Percentiles rank a stretch among this genome's conserved stretches.
phyloP scores from a whole-genome alignment of 2,329 filamentous ascomycete species.

The Elsinoe arachidis region DNA sequence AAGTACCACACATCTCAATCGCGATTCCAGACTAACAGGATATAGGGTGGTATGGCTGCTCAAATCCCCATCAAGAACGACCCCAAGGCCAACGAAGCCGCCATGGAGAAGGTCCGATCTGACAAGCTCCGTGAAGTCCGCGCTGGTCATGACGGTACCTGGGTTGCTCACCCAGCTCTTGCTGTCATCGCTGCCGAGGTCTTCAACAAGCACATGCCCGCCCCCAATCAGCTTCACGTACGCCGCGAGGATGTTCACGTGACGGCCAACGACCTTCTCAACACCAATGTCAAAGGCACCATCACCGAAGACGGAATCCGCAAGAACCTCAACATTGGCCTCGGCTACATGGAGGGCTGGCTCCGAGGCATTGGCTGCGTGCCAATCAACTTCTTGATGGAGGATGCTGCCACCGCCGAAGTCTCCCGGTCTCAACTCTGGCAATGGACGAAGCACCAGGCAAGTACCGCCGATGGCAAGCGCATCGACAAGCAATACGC shows the following conservation, averaged over 20 bases:
- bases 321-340: slow-evolving; percentile 94
- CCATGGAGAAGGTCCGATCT: slow-evolving; percentile 84
- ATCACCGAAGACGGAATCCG: slow-evolving; percentile 91
- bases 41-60: slow-evolving; percentile 78
- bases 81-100: slow-evolving; percentile 78
- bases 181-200: slow-evolving; percentile 80
- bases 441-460: slow-evolving; percentile 78
- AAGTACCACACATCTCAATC: slow-evolving; percentile 26
- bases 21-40: not conserved
- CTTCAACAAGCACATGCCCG: slow-evolving; percentile 98
- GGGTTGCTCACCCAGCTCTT: slow-evolving; percentile 93
- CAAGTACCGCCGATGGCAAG: slow-evolving; percentile 78
- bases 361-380: slow-evolving; percentile 89
- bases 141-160: slow-evolving; percentile 92
- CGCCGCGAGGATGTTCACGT: slow-evolving; percentile 85
- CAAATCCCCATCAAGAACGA: slow-evolving; percentile 99
- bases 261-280: slow-evolving; percentile 80
- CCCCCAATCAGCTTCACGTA: slow-evolving; percentile 88
- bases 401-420: slow-evolving; percentile 94
- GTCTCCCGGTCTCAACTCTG: slow-evolving; percentile 90
- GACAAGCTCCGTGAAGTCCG: slow-evolving; percentile 95
- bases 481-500: slow-evolving; percentile 88
- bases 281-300: slow-evolving; percentile 93
- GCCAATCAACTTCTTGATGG: slow-evolving; percentile 97
- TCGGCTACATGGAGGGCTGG: slow-evolving; percentile 99